phyloP scores from a whole-genome alignment of 805 yeast genomes.

The Candida morakotiae region DNA sequence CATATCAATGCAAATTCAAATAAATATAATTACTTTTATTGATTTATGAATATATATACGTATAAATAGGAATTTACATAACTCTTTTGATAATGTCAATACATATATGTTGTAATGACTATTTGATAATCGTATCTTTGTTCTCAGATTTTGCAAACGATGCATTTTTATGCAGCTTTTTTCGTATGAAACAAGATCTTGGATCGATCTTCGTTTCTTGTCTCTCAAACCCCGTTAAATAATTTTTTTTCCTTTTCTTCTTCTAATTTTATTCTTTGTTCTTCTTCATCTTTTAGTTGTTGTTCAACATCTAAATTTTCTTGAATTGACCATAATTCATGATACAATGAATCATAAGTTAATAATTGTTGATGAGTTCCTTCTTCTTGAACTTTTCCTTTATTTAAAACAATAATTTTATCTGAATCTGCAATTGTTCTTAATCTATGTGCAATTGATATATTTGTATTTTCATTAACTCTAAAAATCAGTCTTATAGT shows the following conservation, averaged over 20 bases:
- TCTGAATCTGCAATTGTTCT: conserved; percentile 94
- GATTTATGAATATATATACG: no score
- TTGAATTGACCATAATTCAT: conserved; percentile 87
- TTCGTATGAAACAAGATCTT: no score
- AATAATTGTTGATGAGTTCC: conserved; percentile 75
- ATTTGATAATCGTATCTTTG: no score
- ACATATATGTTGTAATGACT: no score
- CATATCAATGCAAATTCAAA: no score
- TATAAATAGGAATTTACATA: no score
- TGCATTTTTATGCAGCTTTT: no score
- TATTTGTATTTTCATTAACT: conserved; percentile 61
- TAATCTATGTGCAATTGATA: conserved; percentile 90
- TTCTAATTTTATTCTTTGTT: conserved; percentile 8
- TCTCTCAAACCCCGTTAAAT: neutral
- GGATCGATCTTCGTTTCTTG: no score
- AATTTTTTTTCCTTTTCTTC: conserved; percentile 4
- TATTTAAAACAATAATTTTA: conserved; percentile 79
- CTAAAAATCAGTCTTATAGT: conserved; percentile 69
- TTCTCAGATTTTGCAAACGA: no score
- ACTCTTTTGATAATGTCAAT: no score
- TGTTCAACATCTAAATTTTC: conserved; percentile 62
- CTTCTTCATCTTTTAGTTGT: conserved; percentile 13
- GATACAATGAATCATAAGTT: conserved; percentile 58
- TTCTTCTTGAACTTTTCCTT: conserved; percentile 80
- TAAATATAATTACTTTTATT: no score